phyloP scores from a whole-genome alignment of 345 rosid genomes.

The Pelargonium nanum region DNA sequence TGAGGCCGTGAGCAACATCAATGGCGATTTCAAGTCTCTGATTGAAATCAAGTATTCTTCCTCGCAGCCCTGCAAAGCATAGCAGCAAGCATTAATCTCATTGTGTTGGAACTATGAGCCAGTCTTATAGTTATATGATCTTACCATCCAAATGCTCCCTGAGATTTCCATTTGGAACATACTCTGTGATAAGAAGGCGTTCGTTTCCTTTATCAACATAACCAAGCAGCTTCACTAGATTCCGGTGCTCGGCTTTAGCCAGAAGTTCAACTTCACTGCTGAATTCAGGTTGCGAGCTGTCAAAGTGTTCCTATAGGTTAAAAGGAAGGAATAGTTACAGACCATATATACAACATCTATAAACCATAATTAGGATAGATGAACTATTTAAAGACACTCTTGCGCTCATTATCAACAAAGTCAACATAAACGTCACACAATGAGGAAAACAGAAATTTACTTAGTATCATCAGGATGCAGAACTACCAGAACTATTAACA shows the following conservation, averaged over 20 bases:
- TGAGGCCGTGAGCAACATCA: constrained; percentile 89
- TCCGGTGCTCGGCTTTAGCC: constrained; percentile 81
- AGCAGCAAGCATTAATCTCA: background rate
- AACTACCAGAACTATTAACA: too few species aligned
- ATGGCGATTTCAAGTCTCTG: constrained; percentile 90
- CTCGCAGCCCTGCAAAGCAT: constrained; percentile 41
- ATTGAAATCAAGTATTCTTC: constrained; percentile 71
- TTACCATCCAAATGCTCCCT: constrained; percentile 96
- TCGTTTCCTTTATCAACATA: constrained; percentile 73
- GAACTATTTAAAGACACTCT: too few species aligned
- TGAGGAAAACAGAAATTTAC: too few species aligned
- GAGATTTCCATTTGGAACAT: constrained; percentile 83
- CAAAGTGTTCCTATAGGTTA: constrained; percentile 51
- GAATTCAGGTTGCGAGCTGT: constrained; percentile 56
- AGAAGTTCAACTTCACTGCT: constrained; percentile 91
- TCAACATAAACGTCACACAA: too few species aligned
- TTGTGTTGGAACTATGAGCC: background rate
- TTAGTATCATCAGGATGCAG: too few species aligned
- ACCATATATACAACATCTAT: background rate
- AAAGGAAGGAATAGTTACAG: background rate
- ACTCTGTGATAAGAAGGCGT: constrained; percentile 86
- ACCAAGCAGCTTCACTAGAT: constrained; percentile 82
- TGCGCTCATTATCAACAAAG: too few species aligned
- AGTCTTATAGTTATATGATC: constrained; percentile 8
- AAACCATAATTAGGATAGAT: background rate